Percentiles rank a stretch among this genome's conserved stretches.
These are phyloP conservation scores for Carex parvula DNA, from an alignment of 176 grass and related monocot species.

Conservation along the genomic window DNA sequence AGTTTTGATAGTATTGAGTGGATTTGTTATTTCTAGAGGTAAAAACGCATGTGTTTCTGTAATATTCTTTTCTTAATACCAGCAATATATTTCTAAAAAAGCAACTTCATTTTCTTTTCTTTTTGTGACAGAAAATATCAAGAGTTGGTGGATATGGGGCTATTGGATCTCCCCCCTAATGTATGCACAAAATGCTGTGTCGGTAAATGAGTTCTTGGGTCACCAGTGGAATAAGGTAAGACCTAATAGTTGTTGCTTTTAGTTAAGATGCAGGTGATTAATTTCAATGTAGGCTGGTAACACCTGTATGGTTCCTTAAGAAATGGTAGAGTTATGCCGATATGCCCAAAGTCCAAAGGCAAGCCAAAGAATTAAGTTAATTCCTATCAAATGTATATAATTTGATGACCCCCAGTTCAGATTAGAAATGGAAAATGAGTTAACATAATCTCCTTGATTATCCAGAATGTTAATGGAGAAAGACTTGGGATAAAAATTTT, in stretches of 20 bases:
- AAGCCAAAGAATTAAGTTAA: not conserved
- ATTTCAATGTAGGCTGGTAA: not conserved
- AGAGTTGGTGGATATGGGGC: slow-evolving; percentile 99
- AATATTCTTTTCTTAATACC: not conserved
- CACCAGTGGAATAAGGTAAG: slow-evolving; percentile 60
- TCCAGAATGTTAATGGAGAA: slow-evolving; percentile 22
- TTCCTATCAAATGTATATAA: not conserved
- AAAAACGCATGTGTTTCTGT: not conserved
- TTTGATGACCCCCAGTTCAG: not conserved
- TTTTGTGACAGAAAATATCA: slow-evolving; percentile 52
- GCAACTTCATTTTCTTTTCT: not conserved
- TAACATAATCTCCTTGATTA: not conserved
- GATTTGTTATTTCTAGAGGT: slow-evolving; percentile 74
- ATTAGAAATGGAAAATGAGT: not conserved
- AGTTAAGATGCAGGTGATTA: not conserved
- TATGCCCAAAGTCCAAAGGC: not conserved
- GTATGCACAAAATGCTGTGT: slow-evolving; percentile 82
- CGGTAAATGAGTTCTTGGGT: slow-evolving; percentile 71
- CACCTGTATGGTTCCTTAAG: not conserved
- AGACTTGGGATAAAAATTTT: slow-evolving; percentile 54
- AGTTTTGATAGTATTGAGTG: slow-evolving; percentile 55
- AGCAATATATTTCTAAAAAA: not conserved
- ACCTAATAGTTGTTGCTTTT: not conserved
- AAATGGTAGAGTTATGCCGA: not conserved
- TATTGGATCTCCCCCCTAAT: slow-evolving; percentile 96